Evolutionary conservation across 768 basidiomycete species (phyloP), one percentile per base, ranked within the genome.

Genomic region (Lactifluus subvellereus): DNA sequence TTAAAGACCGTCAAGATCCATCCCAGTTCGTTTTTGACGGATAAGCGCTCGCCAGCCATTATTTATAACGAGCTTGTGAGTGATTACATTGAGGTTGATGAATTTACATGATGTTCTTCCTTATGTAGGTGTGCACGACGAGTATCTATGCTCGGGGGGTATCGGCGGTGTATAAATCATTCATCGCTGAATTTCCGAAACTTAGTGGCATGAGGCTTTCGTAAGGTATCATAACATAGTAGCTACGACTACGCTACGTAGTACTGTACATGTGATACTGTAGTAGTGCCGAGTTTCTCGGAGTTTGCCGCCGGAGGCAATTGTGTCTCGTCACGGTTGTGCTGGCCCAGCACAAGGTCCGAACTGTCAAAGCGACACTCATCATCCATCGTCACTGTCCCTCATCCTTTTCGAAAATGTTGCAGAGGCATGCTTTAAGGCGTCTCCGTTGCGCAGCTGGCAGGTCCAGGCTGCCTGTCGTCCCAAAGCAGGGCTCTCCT

Each of bases 121-220:
- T 54, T 38, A 20, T 20, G 7, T 69, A 91, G 89, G 79, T 92
- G 53, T 85, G 87, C 69, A 94, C 92, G 16, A 89, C 82, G 62
- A 85, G 87, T 60, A 86, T 91, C 45, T 98, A 95, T 69, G 95
- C 94, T 2, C 86, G 95, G 2, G 89, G 88, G n/a, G 95, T 96
- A 11, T 95, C 94, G 0, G 77, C 84, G 1, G 83, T 98, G 43
- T 84, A 87, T 4, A 87, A 86, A 66, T 72, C 75, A 22, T 87
- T 77, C 67, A 73, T 83, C 48, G 66, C 71, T 10, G 67, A 67
- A 30, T 63, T 67, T 54, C 65, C 67, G 13, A 65, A 62, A 37
- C 59, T 63, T 33, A 45, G 33, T 43, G 53, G 51, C 22, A 51
- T 60, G 27, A 57, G 58, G 56, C 18, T 33, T 32, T 16, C 49